These are phyloP conservation scores for Aspergillus steynii DNA, from an alignment of 495 filamentous ascomycete species.

Conservation along the genomic window DNA sequence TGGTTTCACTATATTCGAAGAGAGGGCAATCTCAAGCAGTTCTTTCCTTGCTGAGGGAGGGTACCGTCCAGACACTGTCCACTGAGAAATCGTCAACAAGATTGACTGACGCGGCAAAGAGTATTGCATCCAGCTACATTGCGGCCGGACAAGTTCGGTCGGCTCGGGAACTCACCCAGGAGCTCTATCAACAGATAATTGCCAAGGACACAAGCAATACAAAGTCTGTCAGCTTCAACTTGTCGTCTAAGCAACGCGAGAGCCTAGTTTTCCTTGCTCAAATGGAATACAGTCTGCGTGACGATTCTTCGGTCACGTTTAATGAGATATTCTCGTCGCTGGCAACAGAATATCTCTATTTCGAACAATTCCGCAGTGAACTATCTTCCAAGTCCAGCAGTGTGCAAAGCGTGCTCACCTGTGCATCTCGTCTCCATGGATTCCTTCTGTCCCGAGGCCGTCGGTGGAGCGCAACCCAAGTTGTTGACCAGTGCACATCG, in stretches of 20 bases:
- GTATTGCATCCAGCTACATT: constrained; percentile 37
- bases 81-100: constrained; percentile 31
- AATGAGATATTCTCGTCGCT: constrained; percentile 39
- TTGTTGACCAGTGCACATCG: constrained; percentile 24
- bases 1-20: constrained; percentile 33
- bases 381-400: constrained; percentile 30
- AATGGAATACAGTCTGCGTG: constrained; percentile 36
- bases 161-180: constrained; percentile 31
- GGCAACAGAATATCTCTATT: constrained; percentile 39
- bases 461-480: constrained; percentile 16
- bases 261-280: constrained; percentile 41
- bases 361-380: constrained; percentile 36
- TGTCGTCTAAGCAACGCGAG: constrained; percentile 32
- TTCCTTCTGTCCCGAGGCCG: constrained; percentile 33
- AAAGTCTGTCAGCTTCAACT: constrained; percentile 20
- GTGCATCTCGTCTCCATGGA: constrained; percentile 31
- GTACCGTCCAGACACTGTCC: constrained; percentile 31
- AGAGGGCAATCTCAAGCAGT: constrained; percentile 28
- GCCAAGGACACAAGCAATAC: constrained; percentile 21
- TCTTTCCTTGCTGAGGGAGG: constrained; percentile 31
- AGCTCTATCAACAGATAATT: constrained; percentile 38
- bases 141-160: constrained; percentile 30
- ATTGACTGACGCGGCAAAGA: constrained; percentile 31
- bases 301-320: constrained; percentile 27
- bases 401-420: constrained; percentile 27